Base-by-base conservation (phyloP, 495 filamentous ascomycete genomes). In the Lichina pygmaea region DNA sequence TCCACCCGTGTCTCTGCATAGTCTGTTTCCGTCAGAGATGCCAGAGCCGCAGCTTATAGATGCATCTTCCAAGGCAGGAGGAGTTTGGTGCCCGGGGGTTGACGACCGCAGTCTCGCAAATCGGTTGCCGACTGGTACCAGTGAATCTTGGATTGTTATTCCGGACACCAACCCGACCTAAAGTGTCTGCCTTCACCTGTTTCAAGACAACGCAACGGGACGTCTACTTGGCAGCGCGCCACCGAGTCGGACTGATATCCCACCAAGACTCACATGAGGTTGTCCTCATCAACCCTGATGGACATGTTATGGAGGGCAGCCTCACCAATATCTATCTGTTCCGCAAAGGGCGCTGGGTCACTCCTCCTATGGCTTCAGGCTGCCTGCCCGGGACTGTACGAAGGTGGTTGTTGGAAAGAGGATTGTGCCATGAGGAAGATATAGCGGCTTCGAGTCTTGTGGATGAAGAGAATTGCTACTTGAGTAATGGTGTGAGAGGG, bases 401-500 rank as follows among this genome's bases (percentile, higher is more conserved):
- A 53, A 67, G 80, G 52, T 94, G 82, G 72, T 73, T 80, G 10
- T 51, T 94, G 44, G 66, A 73, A 62, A 46, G 68, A 63, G 34
- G 62, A 57, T 61, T 68, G 61, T 70, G 80, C 55, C 57, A 63
- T 12, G 80, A 91, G 53, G 63, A 70, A 41, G 53, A 62, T 2
- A 63, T 89, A n/a, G 53, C 44, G 9, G 63, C 53, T 2, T 54
- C 66, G n/a, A 71, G 70, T 10, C 55, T 93, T n/a, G 54, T 70
- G 9, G 64, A 81, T 51, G 79, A 75, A 5, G 83, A 93, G 56
- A 66, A 72, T 45, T 78, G 81, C 49, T 84, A 81, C 75, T 60
- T 93, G 48, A 89, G 81, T 52, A 92, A 84, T 57, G 81, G 77
- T 0, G 78, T 80, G n/a, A 66, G 78, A 49, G 84, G 83, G 0